Percentiles rank a stretch among this genome's conserved stretches.
Conservation (phyloP, 768 basidiomycete genomes). For the Dictyophora rubrovolvata region DNA sequence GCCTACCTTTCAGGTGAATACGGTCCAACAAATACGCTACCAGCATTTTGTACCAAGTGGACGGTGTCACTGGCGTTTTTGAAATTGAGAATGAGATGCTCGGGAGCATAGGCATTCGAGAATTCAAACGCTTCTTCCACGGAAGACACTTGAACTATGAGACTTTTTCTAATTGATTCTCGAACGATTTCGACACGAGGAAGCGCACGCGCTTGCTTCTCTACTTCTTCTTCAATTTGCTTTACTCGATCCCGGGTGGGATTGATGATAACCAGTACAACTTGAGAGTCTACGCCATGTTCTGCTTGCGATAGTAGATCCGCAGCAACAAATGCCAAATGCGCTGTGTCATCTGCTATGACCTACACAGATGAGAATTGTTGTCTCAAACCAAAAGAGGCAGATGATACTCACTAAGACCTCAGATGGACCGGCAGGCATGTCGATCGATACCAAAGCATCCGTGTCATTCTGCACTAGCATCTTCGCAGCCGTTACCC, state of each 20-base stretch:
- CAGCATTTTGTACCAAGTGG: constrained; percentile 73
- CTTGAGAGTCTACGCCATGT: constrained; percentile 96
- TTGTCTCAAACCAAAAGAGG: constrained; percentile 14
- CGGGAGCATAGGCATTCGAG: constrained; percentile 96
- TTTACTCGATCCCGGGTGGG: constrained; percentile 51
- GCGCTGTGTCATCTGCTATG: constrained; percentile 80
- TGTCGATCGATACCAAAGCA: constrained; percentile 93
- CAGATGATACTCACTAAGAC: constrained; percentile 62
- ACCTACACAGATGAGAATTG: constrained; percentile 41
- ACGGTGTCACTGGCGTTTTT: constrained; percentile 59
- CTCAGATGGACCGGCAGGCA: constrained; percentile 98
- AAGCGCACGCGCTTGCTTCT: constrained; percentile 76
- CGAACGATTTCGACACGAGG: constrained; percentile 85
- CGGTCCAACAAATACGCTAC: constrained; percentile 91
- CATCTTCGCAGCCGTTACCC: constrained; percentile 99
- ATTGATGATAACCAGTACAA: constrained; percentile 78
- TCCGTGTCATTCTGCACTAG: constrained; percentile 97
- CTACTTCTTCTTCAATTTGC: constrained; percentile 78
- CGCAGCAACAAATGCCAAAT: constrained; percentile 88
- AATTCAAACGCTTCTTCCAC: constrained; percentile 75
- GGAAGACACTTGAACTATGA: constrained; percentile 66
- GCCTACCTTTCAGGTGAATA: constrained; percentile 88
- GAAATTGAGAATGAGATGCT: constrained; percentile 91
- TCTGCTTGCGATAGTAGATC: constrained; percentile 97
- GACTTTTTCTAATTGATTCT: constrained; percentile 79